A percentile compares a stretch with the other conserved stretches of the same genome.
These are phyloP conservation scores for Clonostachys solani DNA, from an alignment of 2,329 filamentous ascomycete species.

Conservation along the genomic window DNA sequence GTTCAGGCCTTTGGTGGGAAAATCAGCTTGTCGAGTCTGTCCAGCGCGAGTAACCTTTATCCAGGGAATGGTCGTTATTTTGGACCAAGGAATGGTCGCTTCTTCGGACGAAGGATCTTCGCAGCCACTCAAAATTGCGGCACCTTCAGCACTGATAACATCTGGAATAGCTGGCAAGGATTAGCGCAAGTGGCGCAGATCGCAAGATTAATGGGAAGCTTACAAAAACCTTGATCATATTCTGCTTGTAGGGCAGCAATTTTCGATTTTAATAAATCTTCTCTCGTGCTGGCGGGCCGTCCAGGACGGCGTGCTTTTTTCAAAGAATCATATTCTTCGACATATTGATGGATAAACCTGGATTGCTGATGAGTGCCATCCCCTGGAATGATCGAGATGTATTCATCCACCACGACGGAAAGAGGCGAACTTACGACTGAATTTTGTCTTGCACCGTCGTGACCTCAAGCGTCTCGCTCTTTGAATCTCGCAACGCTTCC, in stretches of 20 bases:
- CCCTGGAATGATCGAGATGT: background rate
- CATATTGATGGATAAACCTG: slow-evolving; percentile 59
- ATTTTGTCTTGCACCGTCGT: slow-evolving; percentile 58
- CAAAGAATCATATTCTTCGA: slow-evolving; percentile 63
- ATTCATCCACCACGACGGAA: background rate
- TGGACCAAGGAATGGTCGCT: slow-evolving; percentile 62
- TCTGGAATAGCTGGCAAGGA: slow-evolving; percentile 64
- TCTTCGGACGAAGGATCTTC: slow-evolving; percentile 51
- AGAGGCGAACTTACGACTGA: slow-evolving; percentile 42
- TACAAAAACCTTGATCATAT: slow-evolving; percentile 78
- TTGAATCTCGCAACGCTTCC: slow-evolving; percentile 51
- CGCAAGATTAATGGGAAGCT: slow-evolving; percentile 17
- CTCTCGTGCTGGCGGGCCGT: slow-evolving; percentile 70
- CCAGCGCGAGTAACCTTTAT: slow-evolving; percentile 67
- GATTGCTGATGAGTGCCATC: background rate
- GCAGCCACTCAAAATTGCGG: slow-evolving; percentile 67
- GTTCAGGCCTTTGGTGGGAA: slow-evolving; percentile 57
- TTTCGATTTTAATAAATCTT: slow-evolving; percentile 72
- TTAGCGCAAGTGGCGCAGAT: background rate
- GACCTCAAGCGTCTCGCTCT: slow-evolving; percentile 40
- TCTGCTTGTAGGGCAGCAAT: slow-evolving; percentile 72
- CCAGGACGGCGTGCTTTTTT: slow-evolving; percentile 73
- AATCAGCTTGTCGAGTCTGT: slow-evolving; percentile 62
- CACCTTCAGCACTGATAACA: slow-evolving; percentile 61
- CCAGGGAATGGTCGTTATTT: slow-evolving; percentile 72